Conservation (phyloP, 192 early-diverging fungal genomes). For the Gaertneriomyces semiglobifer region DNA sequence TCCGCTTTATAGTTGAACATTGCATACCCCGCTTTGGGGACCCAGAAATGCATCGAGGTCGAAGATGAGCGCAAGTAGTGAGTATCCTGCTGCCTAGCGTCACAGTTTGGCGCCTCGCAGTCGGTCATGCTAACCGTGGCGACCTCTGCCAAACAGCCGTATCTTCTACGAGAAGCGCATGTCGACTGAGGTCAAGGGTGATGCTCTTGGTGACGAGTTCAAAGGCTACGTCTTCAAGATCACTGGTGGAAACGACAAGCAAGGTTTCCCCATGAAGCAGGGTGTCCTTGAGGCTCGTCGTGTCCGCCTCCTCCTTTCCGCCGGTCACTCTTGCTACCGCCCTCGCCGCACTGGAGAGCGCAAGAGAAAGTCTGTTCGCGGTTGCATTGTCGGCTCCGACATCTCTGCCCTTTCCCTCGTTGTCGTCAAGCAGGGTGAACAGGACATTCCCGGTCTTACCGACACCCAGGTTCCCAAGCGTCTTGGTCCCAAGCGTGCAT, state of each 20-base stretch:
- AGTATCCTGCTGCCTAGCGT: conserved; percentile 36
- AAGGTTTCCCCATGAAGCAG: conserved; percentile 99
- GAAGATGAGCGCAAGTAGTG: conserved; percentile 93
- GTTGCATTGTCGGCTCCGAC: conserved; percentile 95
- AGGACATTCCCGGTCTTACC: conserved; percentile 91
- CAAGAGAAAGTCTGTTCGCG: conserved; percentile 98
- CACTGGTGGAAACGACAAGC: conserved; percentile 99
- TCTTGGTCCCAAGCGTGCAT: conserved; percentile 97
- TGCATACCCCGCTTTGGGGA: conserved; percentile 96
- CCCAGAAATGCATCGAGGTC: conserved; percentile 96
- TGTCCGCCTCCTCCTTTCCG: conserved; percentile 63
- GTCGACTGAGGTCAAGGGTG: conserved; percentile 91
- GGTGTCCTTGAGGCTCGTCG: conserved; percentile 71
- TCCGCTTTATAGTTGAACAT: conserved; percentile 82
- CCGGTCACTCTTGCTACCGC: conserved; percentile 99
- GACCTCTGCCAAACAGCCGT: conserved; percentile 53
- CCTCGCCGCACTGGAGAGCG: conserved; percentile 96
- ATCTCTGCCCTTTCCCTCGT: conserved; percentile 91
- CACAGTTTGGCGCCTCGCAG: neutral
- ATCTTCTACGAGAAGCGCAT: conserved; percentile 99
- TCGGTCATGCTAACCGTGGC: neutral
- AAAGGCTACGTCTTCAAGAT: conserved; percentile 99
- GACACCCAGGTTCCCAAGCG: conserved; percentile 92
- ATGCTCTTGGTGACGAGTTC: conserved; percentile 97
- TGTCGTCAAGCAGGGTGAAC: conserved; percentile 96